A percentile compares a stretch with the other conserved stretches of the same genome.
Conservation (phyloP, 768 basidiomycete species). For the Suillus clintonianus region DNA sequence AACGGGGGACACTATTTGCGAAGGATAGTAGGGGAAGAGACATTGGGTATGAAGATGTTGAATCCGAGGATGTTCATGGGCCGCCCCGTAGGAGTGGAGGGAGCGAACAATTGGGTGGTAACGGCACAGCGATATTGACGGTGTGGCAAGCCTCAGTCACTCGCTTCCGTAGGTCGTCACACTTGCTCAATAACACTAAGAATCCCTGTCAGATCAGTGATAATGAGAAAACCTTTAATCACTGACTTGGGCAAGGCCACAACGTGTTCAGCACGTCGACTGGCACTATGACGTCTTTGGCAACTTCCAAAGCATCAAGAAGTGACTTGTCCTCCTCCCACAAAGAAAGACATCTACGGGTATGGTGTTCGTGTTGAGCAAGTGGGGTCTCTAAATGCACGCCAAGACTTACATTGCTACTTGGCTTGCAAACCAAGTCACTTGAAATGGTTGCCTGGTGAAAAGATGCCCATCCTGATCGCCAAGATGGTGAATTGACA, state of each 20-base stretch:
- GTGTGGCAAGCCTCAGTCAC: conserved; percentile 50
- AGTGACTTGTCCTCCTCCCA: conserved; percentile 66
- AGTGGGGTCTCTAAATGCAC: conserved; percentile 15
- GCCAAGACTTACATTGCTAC: conserved; percentile 52
- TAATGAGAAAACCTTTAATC: too few relatives aligned
- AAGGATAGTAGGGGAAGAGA: not conserved
- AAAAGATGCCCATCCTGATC: conserved; percentile 55
- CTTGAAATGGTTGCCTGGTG: conserved; percentile 68
- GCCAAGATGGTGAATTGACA: conserved; percentile 53
- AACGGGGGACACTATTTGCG: conserved; percentile 23
- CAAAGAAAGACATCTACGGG: conserved; percentile 57
- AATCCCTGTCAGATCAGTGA: not conserved
- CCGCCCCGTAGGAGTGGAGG: conserved; percentile 34
- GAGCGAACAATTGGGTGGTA: conserved; percentile 39
- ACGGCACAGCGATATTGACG: conserved; percentile 43
- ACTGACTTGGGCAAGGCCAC: conserved; percentile 62
- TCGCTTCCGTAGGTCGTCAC: conserved; percentile 49
- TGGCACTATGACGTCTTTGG: conserved; percentile 60
- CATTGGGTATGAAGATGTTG: not conserved
- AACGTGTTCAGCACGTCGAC: conserved; percentile 68
- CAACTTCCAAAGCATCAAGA: conserved; percentile 61
- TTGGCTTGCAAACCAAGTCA: conserved; percentile 72
- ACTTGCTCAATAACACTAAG: conserved; percentile 49
- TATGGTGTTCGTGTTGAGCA: conserved; percentile 1
- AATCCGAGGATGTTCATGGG: conserved; percentile 10